These are phyloP conservation scores for Colletotrichum neosansevieriae DNA, from an alignment of 2,329 filamentous ascomycete genomes.

Conservation along the genomic window DNA sequence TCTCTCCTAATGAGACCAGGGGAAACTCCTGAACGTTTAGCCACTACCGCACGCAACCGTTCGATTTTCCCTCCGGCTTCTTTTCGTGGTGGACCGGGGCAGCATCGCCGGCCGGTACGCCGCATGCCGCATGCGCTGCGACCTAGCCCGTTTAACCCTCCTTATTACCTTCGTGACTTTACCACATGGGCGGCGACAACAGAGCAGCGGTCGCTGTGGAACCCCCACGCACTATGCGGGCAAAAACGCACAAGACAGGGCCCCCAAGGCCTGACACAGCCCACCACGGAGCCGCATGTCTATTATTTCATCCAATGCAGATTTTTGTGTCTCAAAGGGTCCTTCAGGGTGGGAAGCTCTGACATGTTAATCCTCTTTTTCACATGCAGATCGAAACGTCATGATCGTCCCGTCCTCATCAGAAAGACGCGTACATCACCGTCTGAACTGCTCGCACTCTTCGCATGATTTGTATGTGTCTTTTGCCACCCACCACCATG, in stretches of 20 bases:
- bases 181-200: conserved; percentile 6
- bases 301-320: conserved; percentile 5
- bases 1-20: conserved; percentile 9
- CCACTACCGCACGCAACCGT: neutral
- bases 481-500: no score
- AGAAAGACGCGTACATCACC: conserved; percentile 12
- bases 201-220: conserved; percentile 19
- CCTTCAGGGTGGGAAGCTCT: conserved; percentile 12
- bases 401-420: conserved; percentile 25
- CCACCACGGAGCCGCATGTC: conserved; percentile 35
- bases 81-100: conserved; percentile 38
- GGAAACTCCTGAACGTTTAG: conserved; percentile 1
- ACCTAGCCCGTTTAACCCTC: no score
- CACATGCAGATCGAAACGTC: conserved; percentile 34
- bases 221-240: conserved; percentile 25
- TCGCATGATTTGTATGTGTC: neutral
- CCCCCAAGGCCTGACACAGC: neutral
- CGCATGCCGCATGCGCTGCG: neutral
- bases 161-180: no score
- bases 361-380: conserved; percentile 26
- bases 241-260: neutral
- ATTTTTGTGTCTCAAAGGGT: conserved; percentile 18
- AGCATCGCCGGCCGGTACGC: neutral
- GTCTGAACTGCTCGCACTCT: neutral
- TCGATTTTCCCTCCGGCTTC: conserved; percentile 31